Evolutionary conservation across 306 rosid species (phyloP).

Genomic region (Prunus armeniaca): DNA sequence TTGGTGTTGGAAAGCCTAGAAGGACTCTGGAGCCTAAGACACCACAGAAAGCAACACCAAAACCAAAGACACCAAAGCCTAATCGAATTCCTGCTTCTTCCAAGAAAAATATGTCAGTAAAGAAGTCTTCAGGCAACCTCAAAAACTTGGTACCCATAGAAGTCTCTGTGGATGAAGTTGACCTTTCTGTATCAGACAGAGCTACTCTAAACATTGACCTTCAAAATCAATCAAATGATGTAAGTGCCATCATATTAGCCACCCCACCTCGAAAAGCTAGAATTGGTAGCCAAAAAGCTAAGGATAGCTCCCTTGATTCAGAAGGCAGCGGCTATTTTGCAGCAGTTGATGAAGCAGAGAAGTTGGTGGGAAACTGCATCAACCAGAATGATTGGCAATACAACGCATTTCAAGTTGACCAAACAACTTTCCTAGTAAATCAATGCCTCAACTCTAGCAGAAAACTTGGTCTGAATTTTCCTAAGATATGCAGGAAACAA

Average conservation of each 20-base stretch:
- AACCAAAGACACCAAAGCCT: slow-evolving; percentile 13
- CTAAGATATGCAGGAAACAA: slow-evolving; percentile 3
- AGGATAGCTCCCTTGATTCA: neutral
- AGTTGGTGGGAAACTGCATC: neutral
- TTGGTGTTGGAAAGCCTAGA: slow-evolving; percentile 14
- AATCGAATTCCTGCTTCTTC: slow-evolving; percentile 4
- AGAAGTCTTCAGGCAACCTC: neutral
- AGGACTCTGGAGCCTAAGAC: neutral
- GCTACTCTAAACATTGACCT: slow-evolving; percentile 1
- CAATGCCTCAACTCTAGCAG: neutral
- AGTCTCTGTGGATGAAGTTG: neutral
- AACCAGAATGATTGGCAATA: neutral
- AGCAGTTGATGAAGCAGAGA: neutral
- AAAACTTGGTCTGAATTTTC: slow-evolving; percentile 11
- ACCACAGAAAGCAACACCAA: neutral
- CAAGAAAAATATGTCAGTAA: neutral
- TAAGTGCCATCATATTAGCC: neutral
- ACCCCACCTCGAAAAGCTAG: neutral
- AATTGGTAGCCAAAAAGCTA: neutral
- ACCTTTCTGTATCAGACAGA: neutral
- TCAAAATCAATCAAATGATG: neutral
- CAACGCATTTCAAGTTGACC: neutral
- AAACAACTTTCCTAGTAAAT: neutral
- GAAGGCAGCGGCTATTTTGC: neutral
- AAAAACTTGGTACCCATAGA: neutral